These are phyloP conservation scores for Lepidium aucheri DNA, from an alignment of 345 rosid genomes.

Conservation along the genomic window DNA sequence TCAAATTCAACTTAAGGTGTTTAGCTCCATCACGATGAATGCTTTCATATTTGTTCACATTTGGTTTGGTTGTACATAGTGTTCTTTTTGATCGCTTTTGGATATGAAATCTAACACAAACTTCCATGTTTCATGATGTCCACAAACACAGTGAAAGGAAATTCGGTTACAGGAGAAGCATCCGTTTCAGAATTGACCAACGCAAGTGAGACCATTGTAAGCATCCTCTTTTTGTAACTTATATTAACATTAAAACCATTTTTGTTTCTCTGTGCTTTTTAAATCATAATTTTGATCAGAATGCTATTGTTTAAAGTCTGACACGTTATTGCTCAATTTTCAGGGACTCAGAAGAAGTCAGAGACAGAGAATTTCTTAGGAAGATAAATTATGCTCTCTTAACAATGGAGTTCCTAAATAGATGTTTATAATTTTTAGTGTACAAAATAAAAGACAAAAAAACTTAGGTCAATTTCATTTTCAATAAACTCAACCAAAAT, in stretches of 20 bases:
- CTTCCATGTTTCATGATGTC: slow-evolving; percentile 1
- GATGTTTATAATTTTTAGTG: neutral
- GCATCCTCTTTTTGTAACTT: too few species aligned
- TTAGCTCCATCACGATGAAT: neutral
- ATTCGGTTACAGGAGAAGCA: slow-evolving; percentile 15
- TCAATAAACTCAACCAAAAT: neutral
- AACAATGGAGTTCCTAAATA: neutral
- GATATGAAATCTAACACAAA: neutral
- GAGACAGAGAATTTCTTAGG: slow-evolving; percentile 20
- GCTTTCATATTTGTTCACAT: neutral
- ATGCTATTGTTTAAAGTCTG: neutral
- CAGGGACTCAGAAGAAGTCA: slow-evolving; percentile 25
- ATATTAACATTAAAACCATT: too few species aligned
- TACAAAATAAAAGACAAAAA: neutral
- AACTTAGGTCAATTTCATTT: neutral
- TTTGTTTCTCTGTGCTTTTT: neutral
- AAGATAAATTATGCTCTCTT: neutral
- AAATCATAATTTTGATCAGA: neutral
- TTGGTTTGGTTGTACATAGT: neutral
- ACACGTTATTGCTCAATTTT: neutral
- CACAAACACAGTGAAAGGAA: neutral
- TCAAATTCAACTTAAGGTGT: neutral
- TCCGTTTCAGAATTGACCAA: slow-evolving; percentile 22
- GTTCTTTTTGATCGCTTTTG: neutral
- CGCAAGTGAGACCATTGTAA: slow-evolving; percentile 20